Evolutionary conservation across 106 monocot genomes (phyloP).

Genomic region (Alisma plantagoaquatica): DNA sequence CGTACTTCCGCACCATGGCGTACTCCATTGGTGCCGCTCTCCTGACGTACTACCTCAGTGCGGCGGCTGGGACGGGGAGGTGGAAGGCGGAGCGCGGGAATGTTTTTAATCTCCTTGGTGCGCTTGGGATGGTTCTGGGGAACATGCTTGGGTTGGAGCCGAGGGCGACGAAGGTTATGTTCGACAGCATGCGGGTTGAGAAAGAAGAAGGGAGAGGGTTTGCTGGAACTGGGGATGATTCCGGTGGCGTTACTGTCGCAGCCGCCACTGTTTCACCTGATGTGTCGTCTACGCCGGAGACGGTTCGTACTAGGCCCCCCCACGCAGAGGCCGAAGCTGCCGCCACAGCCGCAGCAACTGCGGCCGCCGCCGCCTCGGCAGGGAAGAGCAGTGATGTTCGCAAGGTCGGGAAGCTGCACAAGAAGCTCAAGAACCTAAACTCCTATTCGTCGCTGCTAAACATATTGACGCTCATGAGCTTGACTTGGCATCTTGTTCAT

Average conservation of each 20-base stretch:
- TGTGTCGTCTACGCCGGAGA: too few relatives aligned
- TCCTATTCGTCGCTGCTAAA: conserved; percentile 59
- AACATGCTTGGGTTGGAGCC: conserved; percentile 73
- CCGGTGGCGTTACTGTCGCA: too few relatives aligned
- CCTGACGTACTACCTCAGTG: conserved; percentile 26
- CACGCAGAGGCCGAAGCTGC: too few relatives aligned
- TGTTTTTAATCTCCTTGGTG: conserved; percentile 33
- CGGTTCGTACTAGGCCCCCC: too few relatives aligned
- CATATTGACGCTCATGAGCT: conserved; percentile 52
- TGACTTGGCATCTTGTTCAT: conserved; percentile 72
- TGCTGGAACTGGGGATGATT: too few relatives aligned
- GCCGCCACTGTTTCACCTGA: too few relatives aligned
- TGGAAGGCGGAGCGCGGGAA: conserved; percentile 24
- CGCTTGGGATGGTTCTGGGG: conserved; percentile 32
- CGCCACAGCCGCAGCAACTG: background rate
- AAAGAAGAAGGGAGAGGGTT: conserved; percentile 71
- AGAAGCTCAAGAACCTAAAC: conserved; percentile 48
- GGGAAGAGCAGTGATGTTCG: conserved; percentile 15
- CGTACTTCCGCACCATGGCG: conserved; percentile 56
- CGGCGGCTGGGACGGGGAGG: conserved; percentile 7
- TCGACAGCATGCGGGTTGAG: conserved; percentile 74
- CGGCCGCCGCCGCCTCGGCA: background rate
- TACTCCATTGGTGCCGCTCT: conserved; percentile 22
- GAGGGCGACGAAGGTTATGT: conserved; percentile 69
- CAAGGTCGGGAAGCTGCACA: conserved; percentile 28